These are phyloP conservation scores for Pseudonitzschia delicatissima DNA, from an alignment of 108 stramenopile species.

Conservation along the genomic window DNA sequence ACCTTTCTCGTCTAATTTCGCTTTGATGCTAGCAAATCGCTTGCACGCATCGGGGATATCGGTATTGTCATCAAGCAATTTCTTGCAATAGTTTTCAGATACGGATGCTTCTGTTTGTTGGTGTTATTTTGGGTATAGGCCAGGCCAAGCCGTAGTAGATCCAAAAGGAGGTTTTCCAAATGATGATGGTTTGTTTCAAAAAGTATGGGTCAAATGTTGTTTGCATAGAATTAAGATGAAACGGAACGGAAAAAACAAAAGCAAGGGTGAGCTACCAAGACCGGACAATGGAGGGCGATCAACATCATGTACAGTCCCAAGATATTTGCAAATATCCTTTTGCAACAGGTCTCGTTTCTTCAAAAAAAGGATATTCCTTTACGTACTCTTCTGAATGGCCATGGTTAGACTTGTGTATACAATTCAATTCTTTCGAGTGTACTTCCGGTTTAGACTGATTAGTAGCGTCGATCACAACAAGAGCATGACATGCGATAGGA, in stretches of 20 bases:
- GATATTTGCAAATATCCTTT: background rate
- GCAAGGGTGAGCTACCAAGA: background rate
- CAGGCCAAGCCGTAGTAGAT: too few species aligned
- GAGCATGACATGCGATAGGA: too few species aligned
- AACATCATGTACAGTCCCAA: too few species aligned
- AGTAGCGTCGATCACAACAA: too few species aligned
- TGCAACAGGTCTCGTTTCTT: too few species aligned
- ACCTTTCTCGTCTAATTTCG: slow-evolving; percentile 18
- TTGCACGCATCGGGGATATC: slow-evolving; percentile 32
- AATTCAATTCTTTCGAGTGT: background rate
- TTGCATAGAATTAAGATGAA: background rate
- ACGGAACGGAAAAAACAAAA: background rate
- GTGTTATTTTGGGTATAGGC: background rate
- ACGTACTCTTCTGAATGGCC: slow-evolving; percentile 8
- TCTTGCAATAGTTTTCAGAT: slow-evolving; percentile 30
- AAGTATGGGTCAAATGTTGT: too few species aligned
- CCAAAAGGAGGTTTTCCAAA: too few species aligned
- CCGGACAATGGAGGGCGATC: too few species aligned
- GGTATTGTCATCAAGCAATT: slow-evolving; percentile 19
- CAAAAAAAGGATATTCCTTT: background rate
- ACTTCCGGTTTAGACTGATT: background rate
- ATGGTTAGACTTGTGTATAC: background rate
- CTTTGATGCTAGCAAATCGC: slow-evolving; percentile 29
- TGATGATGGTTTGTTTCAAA: too few species aligned
- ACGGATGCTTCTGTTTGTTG: background rate